Conservation (phyloP, 768 basidiomycete genomes). For the Naganishia kalamii region DNA sequence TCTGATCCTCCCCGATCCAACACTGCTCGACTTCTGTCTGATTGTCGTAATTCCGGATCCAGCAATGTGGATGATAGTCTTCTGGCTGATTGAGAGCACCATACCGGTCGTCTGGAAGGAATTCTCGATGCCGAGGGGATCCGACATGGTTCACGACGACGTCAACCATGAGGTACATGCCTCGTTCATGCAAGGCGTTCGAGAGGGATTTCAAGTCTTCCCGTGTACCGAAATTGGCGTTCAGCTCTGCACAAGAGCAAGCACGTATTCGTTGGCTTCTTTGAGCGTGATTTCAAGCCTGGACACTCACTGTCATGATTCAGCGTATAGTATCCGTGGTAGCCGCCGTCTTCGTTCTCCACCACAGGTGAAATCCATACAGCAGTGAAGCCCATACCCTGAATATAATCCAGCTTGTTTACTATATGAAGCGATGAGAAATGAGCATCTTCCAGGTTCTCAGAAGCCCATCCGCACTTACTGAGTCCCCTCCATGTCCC, state of each 20-base stretch:
- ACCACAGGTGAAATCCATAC: constrained; percentile 79
- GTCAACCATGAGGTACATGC: constrained; percentile 85
- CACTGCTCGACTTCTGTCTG: constrained; percentile 65
- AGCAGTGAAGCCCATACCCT: constrained; percentile 73
- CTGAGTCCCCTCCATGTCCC: constrained; percentile 70
- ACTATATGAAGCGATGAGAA: neutral
- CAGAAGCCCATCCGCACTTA: constrained; percentile 31
- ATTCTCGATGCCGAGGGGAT: constrained; percentile 55
- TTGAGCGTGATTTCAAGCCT: too few species aligned
- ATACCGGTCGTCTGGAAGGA: constrained; percentile 49
- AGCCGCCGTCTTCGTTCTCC: constrained; percentile 63
- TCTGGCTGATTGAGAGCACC: constrained; percentile 49
- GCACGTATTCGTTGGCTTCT: too few species aligned
- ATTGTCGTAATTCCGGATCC: constrained; percentile 61
- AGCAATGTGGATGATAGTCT: constrained; percentile 72
- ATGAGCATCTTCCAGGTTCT: neutral
- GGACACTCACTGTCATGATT: constrained; percentile 12
- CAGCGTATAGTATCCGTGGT: constrained; percentile 42
- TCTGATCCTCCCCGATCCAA: constrained; percentile 68
- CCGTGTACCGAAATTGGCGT: constrained; percentile 64
- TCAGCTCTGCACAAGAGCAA: constrained; percentile 51
- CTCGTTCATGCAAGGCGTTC: constrained; percentile 60
- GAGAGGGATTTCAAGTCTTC: constrained; percentile 66
- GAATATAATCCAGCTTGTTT: constrained; percentile 72
- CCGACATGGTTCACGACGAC: constrained; percentile 77